These are phyloP conservation scores for Penicillium cataractarum DNA, from an alignment of 495 filamentous ascomycete genomes.

Conservation along the genomic window DNA sequence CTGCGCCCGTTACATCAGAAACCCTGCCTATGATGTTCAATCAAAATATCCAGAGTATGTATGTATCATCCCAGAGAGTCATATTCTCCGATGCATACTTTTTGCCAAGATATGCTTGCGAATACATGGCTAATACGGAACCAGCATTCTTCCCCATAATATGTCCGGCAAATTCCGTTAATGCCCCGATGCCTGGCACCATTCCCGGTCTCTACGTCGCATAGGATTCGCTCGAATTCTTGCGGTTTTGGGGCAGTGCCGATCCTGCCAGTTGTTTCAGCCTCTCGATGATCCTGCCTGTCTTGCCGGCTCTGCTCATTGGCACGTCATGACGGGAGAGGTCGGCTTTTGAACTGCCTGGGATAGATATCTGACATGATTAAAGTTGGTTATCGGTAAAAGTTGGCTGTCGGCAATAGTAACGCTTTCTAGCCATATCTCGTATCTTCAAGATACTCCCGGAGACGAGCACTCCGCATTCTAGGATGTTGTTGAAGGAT, in stretches of 20 bases:
- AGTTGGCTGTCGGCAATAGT: background rate
- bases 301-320: conserved; percentile 3
- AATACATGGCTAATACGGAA: conserved; percentile 6
- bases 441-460: background rate
- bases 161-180: background rate
- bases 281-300: conserved; percentile 3
- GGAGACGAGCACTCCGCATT: background rate
- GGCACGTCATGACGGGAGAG: conserved; percentile 6
- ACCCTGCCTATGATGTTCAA: conserved; percentile 12
- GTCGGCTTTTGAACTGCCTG: background rate
- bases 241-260: background rate
- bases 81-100: conserved; percentile 4
- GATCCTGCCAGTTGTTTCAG: conserved; percentile 21
- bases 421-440: background rate
- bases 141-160: background rate
- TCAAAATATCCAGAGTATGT: background rate
- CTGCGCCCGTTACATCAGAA: conserved; percentile 5
- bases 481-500: background rate
- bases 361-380: too few species aligned
- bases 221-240: background rate
- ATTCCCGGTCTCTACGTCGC: background rate
- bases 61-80: background rate
- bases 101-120: conserved; percentile 9
- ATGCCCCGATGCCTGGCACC: background rate
- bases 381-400: too few species aligned